These are phyloP conservation scores for Boletus rubropictus DNA, from an alignment of 768 basidiomycete genomes.

Conservation along the genomic window DNA sequence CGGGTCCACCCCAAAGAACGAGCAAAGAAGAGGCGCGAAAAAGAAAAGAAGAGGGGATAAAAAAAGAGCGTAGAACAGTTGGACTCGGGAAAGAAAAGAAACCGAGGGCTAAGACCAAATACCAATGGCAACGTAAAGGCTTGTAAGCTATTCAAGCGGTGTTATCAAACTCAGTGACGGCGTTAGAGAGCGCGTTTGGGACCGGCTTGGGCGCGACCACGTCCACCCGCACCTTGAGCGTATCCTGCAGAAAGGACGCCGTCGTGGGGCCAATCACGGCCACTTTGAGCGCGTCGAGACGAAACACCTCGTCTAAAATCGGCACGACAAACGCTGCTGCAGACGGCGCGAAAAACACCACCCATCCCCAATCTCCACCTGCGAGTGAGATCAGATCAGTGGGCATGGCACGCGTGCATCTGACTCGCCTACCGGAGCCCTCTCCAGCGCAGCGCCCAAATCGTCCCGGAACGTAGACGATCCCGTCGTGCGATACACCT, in stretches of 20 bases:
- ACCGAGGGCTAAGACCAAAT: background rate
- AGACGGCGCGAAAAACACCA: slow-evolving; percentile 73
- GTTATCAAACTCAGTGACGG: slow-evolving; percentile 23
- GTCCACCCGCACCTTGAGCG: slow-evolving; percentile 45
- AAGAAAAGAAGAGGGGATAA: slow-evolving; percentile 4
- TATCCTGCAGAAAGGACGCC: slow-evolving; percentile 41
- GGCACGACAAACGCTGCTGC: slow-evolving; percentile 55
- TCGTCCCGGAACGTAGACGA: slow-evolving; percentile 46
- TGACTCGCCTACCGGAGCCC: slow-evolving; percentile 22
- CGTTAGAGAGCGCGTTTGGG: slow-evolving; percentile 42
- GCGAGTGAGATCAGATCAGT: background rate
- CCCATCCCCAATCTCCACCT: slow-evolving; percentile 48
- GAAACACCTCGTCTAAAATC: slow-evolving; percentile 41
- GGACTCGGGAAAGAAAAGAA: slow-evolving; percentile 4
- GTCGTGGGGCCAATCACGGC: slow-evolving; percentile 73
- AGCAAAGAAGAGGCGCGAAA: background rate
- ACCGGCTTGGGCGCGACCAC: slow-evolving; percentile 52
- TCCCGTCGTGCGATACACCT: slow-evolving; percentile 67
- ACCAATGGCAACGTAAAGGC: slow-evolving; percentile 10
- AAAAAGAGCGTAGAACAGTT: slow-evolving; percentile 21
- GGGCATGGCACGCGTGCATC: background rate
- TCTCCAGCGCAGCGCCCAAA: slow-evolving; percentile 32
- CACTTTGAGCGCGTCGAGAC: slow-evolving; percentile 29
- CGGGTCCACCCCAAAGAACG: background rate
- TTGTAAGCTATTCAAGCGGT: slow-evolving; percentile 1